phyloP scores from a whole-genome alignment of 805 yeast species.

The Saturnispora besseyi region DNA sequence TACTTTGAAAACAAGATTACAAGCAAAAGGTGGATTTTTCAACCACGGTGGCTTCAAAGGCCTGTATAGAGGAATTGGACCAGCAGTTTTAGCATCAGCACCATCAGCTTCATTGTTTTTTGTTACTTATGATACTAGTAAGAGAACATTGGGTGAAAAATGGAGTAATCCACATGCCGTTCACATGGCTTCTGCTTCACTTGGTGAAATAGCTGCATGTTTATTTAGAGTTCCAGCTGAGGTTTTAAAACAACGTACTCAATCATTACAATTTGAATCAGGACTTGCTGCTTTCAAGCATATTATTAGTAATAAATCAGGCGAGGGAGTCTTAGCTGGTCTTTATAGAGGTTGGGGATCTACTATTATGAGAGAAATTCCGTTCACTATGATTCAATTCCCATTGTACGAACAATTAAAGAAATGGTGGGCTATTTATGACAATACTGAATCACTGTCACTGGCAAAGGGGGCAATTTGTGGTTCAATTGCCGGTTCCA shows the following conservation, averaged over 20 bases:
- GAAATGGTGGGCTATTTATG: conserved; percentile 40
- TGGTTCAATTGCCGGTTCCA: conserved; percentile 75
- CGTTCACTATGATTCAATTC: conserved; percentile 92
- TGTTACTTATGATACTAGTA: conserved; percentile 75
- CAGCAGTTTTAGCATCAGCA: conserved; percentile 90
- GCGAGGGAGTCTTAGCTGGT: conserved; percentile 72
- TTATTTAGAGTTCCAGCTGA: conserved; percentile 94
- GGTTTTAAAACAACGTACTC: conserved; percentile 91
- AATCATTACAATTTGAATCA: conserved; percentile 48
- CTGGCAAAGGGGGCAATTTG: conserved; percentile 76
- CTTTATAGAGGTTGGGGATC: conserved; percentile 90
- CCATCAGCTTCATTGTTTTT: conserved; percentile 77
- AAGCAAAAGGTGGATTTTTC: conserved; percentile 92
- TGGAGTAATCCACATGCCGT: conserved; percentile 31
- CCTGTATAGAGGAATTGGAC: conserved; percentile 84
- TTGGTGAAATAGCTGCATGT: conserved; percentile 92
- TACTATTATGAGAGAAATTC: conserved; percentile 91
- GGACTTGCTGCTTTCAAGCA: conserved; percentile 62
- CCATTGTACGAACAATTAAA: conserved; percentile 87
- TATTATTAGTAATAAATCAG: conserved; percentile 53
- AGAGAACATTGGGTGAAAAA: conserved; percentile 27
- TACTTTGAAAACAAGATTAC: conserved; percentile 87
- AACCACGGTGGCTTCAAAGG: conserved; percentile 90
- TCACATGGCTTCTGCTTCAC: conserved; percentile 83
- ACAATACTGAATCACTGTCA: conserved; percentile 35